Evolutionary conservation across 352 stramenopile species (phyloP).

Genomic region (Pythium dissotocum): DNA sequence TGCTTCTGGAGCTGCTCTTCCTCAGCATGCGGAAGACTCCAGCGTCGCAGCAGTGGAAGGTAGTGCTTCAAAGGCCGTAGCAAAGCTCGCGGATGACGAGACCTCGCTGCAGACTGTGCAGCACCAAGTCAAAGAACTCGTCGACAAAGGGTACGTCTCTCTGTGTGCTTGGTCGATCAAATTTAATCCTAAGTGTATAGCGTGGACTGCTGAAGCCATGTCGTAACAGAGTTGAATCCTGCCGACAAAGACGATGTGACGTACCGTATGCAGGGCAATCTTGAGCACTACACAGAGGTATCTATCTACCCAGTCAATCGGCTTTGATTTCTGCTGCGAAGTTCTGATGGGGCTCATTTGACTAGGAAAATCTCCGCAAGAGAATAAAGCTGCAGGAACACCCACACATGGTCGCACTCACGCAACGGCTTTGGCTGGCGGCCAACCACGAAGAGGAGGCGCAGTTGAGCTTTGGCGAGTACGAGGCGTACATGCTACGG

Average conservation of each 20-base stretch:
- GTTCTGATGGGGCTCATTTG: not conserved
- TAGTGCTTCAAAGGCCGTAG: conserved; percentile 20
- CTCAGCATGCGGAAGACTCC: not conserved
- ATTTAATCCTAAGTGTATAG: not conserved
- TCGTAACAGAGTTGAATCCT: conserved; percentile 50
- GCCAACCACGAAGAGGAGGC: conserved; percentile 32
- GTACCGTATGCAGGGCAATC: conserved; percentile 69
- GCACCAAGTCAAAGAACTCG: conserved; percentile 62
- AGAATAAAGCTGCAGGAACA: conserved; percentile 57
- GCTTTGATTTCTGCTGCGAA: not conserved
- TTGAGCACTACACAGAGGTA: conserved; percentile 77
- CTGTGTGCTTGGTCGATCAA: not conserved
- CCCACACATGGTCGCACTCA: conserved; percentile 67
- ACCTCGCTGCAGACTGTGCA: conserved; percentile 41
- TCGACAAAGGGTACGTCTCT: conserved; percentile 47
- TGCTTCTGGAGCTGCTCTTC: not conserved
- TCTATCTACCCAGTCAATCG: not conserved
- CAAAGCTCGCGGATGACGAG: conserved; percentile 46
- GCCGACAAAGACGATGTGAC: conserved; percentile 35
- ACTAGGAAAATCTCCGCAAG: conserved; percentile 68
- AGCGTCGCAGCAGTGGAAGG: no score
- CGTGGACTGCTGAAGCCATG: conserved; percentile 37
- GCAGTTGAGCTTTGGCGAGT: conserved; percentile 48
- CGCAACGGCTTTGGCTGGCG: conserved; percentile 68
- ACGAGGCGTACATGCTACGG: conserved; percentile 72